Evolutionary conservation across 495 filamentous ascomycete genomes (phyloP), one percentile per base, ranked within the genome.

Genomic region (Parachaetomium inaequale): DNA sequence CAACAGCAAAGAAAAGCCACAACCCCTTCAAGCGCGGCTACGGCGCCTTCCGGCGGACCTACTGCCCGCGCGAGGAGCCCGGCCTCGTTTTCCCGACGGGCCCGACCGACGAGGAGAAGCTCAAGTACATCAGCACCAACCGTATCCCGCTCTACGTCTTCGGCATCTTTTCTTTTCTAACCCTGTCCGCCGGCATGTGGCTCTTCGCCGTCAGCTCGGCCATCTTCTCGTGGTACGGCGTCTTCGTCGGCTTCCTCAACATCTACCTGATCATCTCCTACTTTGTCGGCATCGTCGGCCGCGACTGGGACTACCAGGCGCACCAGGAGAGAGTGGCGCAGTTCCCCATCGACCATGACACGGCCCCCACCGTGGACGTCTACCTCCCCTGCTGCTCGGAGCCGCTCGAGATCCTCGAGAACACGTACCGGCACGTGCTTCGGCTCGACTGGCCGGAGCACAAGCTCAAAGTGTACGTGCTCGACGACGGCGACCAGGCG

Each of bases 351-450:
- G 69, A 50, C 45, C 63, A 71, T 43, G 62, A 68, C 43, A 66
- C 70, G 0, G 70, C 70, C 0, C 70, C 70, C 3, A 71, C 70
- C 0, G 70, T 73, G 15, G 70, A 73, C 50, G 66, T 73, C n/a
- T 73, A 71, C 53, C 66, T 73, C 3, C 70, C 70, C 21, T 73
- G 70, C 64, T 73, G 70, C 64, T 69, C 70, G 1, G 70, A 73
- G 42, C 70, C 70, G 6, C 59, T 71, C 31, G 70, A 73, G 31
- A 71, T 73, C 56, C 32, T 73, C n/a, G 68, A 73, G 29, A 73
- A 73, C 65, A 73, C 68, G 15, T 73, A 71, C 68, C 55, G 65
- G 47, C 70, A 73, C 61, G 42, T 73, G 63, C 45, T 66, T 51
- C 51, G 49, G 38, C 69, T 73, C 47, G 68, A 73, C 49, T 73